phyloP scores from a whole-genome alignment of 495 filamentous ascomycete species.

The Aspergillus avenaceus region DNA sequence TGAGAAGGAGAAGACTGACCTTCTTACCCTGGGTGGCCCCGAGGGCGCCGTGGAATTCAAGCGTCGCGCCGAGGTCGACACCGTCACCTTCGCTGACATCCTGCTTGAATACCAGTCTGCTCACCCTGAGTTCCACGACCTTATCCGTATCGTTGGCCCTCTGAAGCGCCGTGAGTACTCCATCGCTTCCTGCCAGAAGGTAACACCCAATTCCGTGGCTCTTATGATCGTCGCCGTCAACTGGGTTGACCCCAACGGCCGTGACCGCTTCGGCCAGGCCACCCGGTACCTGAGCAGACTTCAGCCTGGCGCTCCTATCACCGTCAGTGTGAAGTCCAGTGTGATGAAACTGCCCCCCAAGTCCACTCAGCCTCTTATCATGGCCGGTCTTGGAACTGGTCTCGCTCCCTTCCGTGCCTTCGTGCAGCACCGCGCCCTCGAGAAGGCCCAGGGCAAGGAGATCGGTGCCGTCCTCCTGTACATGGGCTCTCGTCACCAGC shows the following conservation, averaged over 20 bases:
- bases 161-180: constrained; percentile 97
- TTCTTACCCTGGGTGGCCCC: constrained; percentile 70
- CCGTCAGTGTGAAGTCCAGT: constrained; percentile 91
- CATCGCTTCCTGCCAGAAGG: constrained; percentile 92
- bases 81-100: constrained; percentile 86
- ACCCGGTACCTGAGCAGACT: constrained; percentile 81
- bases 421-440: constrained; percentile 95
- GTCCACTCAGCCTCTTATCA: constrained; percentile 88
- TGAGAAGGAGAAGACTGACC: constrained; percentile 72
- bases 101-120: constrained; percentile 84
- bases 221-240: constrained; percentile 96
- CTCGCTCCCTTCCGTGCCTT: constrained; percentile 97
- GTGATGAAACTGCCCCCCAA: constrained; percentile 93
- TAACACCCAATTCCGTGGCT: constrained; percentile 79
- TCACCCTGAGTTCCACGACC: constrained; percentile 84
- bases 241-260: constrained; percentile 86
- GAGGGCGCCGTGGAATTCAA: constrained; percentile 95
- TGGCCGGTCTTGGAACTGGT: constrained; percentile 98
- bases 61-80: constrained; percentile 88
- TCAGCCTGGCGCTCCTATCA: constrained; percentile 68
- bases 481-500: constrained; percentile 94
- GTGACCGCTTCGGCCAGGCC: constrained; percentile 87
- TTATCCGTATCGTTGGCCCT: constrained; percentile 81
- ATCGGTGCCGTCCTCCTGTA: constrained; percentile 93
- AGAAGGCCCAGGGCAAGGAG: constrained; percentile 89